A percentile compares a stretch with the other conserved stretches of the same genome.
Evolutionary conservation across 768 basidiomycete genomes (phyloP).

Genomic region (Sporobolomyces pararoseus): DNA sequence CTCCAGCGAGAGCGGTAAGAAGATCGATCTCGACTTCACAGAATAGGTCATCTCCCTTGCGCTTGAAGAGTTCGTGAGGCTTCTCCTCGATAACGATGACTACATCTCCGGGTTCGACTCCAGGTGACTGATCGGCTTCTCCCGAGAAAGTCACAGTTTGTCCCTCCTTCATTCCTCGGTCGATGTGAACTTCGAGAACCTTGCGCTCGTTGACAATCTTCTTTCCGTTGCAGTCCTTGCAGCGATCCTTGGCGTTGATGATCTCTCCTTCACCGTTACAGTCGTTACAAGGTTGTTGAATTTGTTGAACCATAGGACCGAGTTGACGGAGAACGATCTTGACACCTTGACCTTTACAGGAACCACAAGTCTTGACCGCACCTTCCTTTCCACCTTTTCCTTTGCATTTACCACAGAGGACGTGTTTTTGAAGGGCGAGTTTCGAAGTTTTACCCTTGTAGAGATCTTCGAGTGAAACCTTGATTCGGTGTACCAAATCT

Average conservation of each 20-base stretch:
- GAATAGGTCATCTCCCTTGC: conserved; percentile 81
- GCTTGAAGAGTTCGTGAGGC: conserved; percentile 79
- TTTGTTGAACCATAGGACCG: conserved; percentile 99
- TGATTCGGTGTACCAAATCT: conserved; percentile 93
- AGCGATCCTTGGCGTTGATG: conserved; percentile 88
- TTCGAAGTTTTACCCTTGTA: conserved; percentile 99
- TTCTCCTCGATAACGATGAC: conserved; percentile 92
- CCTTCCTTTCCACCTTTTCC: conserved; percentile 98
- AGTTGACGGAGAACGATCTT: conserved; percentile 89
- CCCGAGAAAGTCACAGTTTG: conserved; percentile 83
- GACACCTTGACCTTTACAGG: conserved; percentile 84
- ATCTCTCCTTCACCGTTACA: conserved; percentile 91
- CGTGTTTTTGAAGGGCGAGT: conserved; percentile 89
- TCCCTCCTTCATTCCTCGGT: conserved; percentile 94
- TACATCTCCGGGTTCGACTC: conserved; percentile 84
- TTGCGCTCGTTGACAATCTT: conserved; percentile 92
- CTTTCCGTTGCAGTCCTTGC: conserved; percentile 88
- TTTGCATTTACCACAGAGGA: conserved; percentile 87
- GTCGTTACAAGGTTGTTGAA: conserved; percentile 89
- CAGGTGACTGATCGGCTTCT: conserved; percentile 88
- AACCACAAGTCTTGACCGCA: conserved; percentile 71
- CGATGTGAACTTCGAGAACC: conserved; percentile 93
- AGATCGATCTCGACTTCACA: conserved; percentile 87
- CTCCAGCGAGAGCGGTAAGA: conserved; percentile 87
- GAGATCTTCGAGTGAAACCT: conserved; percentile 94